These are phyloP conservation scores for Gynostemma pentaphyllum DNA, from an alignment of 306 rosid genomes.

Conservation along the genomic window DNA sequence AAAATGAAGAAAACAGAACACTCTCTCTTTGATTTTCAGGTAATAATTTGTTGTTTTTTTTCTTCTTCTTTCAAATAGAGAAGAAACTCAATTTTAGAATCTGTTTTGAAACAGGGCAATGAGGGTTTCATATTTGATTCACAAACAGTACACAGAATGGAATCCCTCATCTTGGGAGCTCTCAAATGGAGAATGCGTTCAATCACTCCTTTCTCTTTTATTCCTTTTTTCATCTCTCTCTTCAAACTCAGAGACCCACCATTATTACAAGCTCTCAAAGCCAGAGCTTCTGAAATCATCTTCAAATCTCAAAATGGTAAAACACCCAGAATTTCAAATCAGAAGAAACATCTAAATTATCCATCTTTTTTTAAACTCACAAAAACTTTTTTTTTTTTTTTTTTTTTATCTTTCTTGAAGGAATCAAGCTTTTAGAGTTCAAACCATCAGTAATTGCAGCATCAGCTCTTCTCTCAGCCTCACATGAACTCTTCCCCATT, in stretches of 20 bases:
- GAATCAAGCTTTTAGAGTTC: constrained; percentile 55
- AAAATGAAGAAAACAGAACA: constrained; percentile 67
- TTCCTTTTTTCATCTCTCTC: constrained; percentile 44
- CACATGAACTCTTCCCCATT: constrained; percentile 72
- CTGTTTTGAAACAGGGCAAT: constrained; percentile 30
- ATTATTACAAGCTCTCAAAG: constrained; percentile 50
- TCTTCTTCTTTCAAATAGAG: background rate
- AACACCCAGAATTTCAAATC: background rate
- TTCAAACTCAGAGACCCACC: constrained; percentile 43
- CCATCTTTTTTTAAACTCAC: no score
- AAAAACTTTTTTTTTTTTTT: background rate
- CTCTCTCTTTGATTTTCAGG: constrained; percentile 50
- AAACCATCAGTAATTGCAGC: constrained; percentile 80
- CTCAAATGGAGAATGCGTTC: constrained; percentile 94
- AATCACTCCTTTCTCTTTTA: constrained; percentile 80
- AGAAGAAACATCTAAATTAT: no score
- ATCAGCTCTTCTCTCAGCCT: constrained; percentile 62
- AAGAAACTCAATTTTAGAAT: background rate
- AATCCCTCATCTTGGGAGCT: constrained; percentile 56
- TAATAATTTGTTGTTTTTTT: constrained; percentile 8
- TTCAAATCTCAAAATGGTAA: constrained; percentile 74
- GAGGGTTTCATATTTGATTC: constrained; percentile 62
- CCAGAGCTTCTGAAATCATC: constrained; percentile 59
- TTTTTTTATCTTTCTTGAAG: constrained; percentile 26
- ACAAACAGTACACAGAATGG: constrained; percentile 79